A percentile compares a stretch with the other conserved stretches of the same genome.
Evolutionary conservation across 2,329 filamentous ascomycete species (phyloP).

Genomic region (Blastomyces percursus): DNA sequence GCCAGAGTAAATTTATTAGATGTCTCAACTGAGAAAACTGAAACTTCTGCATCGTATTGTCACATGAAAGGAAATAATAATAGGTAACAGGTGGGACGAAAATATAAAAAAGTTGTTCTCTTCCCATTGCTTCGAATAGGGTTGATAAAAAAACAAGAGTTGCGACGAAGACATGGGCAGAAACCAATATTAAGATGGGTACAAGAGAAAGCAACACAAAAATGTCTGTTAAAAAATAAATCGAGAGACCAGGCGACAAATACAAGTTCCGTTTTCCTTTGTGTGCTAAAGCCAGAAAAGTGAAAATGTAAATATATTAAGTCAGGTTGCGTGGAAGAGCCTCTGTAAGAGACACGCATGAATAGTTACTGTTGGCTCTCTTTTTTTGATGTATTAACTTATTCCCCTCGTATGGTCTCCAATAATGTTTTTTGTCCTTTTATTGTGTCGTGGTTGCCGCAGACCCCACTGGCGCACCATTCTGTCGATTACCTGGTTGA

Average conservation of each 20-base stretch:
- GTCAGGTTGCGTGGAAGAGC: not conserved
- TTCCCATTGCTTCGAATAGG: not conserved
- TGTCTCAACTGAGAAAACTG: not conserved
- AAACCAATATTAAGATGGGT: slow-evolving; percentile 12
- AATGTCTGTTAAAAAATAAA: not conserved
- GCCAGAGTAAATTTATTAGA: not conserved
- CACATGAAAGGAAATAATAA: not conserved
- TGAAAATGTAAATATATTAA: not conserved
- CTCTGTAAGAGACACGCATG: not conserved
- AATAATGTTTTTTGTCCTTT: not conserved
- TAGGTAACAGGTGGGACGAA: not conserved
- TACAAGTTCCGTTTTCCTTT: not conserved
- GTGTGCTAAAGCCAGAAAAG: not conserved
- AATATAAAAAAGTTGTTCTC: not conserved
- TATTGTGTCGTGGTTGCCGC: not conserved
- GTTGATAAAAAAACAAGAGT: slow-evolving; percentile 6
- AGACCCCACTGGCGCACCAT: not conserved
- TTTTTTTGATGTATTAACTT: not conserved
- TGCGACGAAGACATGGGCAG: slow-evolving; percentile 11
- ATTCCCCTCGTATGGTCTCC: not conserved
- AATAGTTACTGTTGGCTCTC: not conserved
- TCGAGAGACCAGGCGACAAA: not conserved
- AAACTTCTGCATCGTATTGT: not conserved
- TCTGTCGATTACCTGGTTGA: slow-evolving; percentile 2
- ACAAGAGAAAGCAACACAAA: slow-evolving; percentile 6